Evolutionary conservation across 805 yeast species (phyloP), one percentile per base, ranked within the genome.

Genomic region (Cyberlindnera maritima): DNA sequence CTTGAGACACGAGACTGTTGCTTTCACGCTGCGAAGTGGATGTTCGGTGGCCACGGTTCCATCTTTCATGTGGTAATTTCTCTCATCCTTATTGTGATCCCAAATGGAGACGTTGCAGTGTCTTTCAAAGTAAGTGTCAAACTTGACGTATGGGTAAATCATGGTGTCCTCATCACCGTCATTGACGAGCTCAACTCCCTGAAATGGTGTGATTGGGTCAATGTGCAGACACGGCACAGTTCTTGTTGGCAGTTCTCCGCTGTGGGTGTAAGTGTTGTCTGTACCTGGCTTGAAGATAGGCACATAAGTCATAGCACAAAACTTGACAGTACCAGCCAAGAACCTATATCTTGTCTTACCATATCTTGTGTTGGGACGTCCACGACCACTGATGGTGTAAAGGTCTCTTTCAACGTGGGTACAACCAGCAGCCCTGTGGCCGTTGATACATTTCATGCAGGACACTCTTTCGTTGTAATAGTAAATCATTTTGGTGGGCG

Each of bases 351-450:
- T 37, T 10, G 56, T 28, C 13, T 42, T 50, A 20, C 51, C 51
- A 8, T 52, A 53, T 13, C 42, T 48, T 10, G 80, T 74, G 23
- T 78, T 72, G 0, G 97, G 97, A 39, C 98, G 69, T 1, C 98
- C 99, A 49, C 96, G 77, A n/a, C 88, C 79, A 23, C 96, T 75
- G 12, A 92, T 97, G 58, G 89, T 88, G 12, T 91, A 82, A 35
- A 92, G 70, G 20, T 94, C 88, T 39, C 97, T 74, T 43, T 77
- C 72, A 26, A 85, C 79, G 65, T 92, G 99, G 44, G 79, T 79
- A 65, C 99, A 92, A 46, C 84, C 80, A 1, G 92, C 81, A 1
- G 97, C 87, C 35, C 99, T 69, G 61, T 92, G 99, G 15, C 98
- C 98, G 37, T 97, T 72, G 20, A 94, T 88, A 61, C 99, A 92